Conservation (phyloP, 495 filamentous ascomycete genomes). For the Usnea hakonensis region DNA sequence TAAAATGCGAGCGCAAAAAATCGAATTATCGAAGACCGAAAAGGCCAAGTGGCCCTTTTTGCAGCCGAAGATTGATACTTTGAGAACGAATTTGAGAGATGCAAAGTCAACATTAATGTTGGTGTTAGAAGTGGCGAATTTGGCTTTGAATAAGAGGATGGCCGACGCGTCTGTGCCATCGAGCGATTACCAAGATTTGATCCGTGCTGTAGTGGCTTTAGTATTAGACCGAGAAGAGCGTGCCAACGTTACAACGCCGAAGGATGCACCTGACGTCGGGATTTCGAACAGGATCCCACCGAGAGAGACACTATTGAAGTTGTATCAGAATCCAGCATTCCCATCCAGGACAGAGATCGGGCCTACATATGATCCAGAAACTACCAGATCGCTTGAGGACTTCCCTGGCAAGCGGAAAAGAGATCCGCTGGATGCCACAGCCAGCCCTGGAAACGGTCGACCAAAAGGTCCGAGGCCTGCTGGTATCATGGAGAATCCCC, state of each 20-base stretch:
- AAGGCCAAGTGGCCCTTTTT: constrained; percentile 19
- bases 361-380: not conserved
- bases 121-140: constrained; percentile 21
- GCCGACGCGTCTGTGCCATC: constrained; percentile 7
- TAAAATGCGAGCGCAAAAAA: not conserved
- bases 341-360: not conserved
- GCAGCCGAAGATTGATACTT: constrained; percentile 15
- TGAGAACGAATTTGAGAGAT: constrained; percentile 17
- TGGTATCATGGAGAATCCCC: no score
- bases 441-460: no score
- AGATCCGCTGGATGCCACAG: no score
- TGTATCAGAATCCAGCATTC: not conserved
- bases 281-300: not conserved
- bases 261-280: not conserved
- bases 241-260: not conserved
- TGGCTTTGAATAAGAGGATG: constrained; percentile 18
- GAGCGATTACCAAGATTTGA: constrained; percentile 8
- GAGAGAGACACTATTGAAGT: not conserved
- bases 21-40: constrained; percentile 10
- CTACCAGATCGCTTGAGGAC: no score
- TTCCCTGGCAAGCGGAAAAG: no score
- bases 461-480: no score
- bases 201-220: constrained; percentile 11
- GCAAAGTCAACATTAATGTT: constrained; percentile 22
- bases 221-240: not conserved